Conservation (phyloP, 2,329 filamentous ascomycete species). For the Claviceps sp. region DNA sequence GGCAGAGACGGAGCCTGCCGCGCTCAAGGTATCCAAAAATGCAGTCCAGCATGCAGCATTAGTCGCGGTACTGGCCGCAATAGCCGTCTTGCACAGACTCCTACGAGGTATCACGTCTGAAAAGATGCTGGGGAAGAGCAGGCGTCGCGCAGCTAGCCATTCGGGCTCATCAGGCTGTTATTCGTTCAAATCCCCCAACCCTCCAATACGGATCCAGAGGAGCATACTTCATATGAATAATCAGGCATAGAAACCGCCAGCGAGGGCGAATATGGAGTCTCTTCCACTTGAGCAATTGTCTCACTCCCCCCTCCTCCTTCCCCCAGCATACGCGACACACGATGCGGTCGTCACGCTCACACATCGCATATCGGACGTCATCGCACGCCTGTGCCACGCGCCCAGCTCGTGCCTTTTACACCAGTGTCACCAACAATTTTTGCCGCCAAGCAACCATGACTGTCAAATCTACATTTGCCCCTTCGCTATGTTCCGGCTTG, state of each 20-base stretch:
- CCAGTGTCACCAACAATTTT: neutral
- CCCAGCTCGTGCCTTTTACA: neutral
- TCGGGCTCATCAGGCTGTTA: neutral
- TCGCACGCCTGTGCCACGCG: neutral
- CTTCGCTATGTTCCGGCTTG: neutral
- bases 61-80: neutral
- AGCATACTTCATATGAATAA: neutral
- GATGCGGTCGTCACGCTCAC: neutral
- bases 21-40: neutral
- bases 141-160: neutral
- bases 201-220: too few relatives aligned
- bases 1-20: too few relatives aligned
- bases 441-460: neutral
- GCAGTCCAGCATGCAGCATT: neutral
- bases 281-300: neutral
- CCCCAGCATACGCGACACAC: neutral
- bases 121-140: neutral
- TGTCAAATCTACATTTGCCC: neutral
- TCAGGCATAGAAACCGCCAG: too few relatives aligned
- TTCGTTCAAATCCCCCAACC: neutral
- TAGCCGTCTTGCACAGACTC: neutral
- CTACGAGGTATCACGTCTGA: too few relatives aligned
- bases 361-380: neutral
- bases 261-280: neutral
- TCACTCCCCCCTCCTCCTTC: neutral